Percentiles rank a stretch among this genome's conserved stretches.
phyloP scores from a whole-genome alignment of 2,329 filamentous ascomycete genomes.

The Periconia macrospinosa region DNA sequence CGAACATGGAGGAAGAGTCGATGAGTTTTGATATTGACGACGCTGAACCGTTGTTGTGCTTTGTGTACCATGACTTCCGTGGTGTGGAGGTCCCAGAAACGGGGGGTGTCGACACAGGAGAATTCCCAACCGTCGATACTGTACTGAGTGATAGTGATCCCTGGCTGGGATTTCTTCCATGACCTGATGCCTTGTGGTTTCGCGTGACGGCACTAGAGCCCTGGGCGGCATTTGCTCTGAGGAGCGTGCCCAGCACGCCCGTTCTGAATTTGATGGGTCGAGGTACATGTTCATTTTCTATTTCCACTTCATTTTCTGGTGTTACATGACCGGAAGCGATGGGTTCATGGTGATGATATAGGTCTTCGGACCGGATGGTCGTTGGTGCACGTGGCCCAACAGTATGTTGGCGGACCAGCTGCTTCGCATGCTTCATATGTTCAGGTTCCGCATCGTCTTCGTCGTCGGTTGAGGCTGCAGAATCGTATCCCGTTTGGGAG shows the following conservation, averaged over 20 bases:
- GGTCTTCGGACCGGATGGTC: slow-evolving; percentile 26
- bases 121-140: slow-evolving; percentile 38
- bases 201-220: slow-evolving; percentile 6
- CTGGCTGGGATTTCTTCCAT: slow-evolving; percentile 29
- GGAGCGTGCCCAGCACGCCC: slow-evolving; percentile 71
- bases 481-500: slow-evolving; percentile 21
- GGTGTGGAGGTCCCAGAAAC: slow-evolving; percentile 45
- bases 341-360: slow-evolving; percentile 35
- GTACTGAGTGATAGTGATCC: slow-evolving; percentile 26
- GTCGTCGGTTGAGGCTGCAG: slow-evolving; percentile 25
- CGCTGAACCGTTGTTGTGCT: slow-evolving; percentile 39
- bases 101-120: slow-evolving; percentile 44
- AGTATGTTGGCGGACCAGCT: slow-evolving; percentile 39
- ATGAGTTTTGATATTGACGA: slow-evolving; percentile 49
- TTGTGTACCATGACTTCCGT: slow-evolving; percentile 40
- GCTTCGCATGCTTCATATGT: slow-evolving; percentile 46
- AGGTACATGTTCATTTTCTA: slow-evolving; percentile 66
- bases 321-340: slow-evolving; percentile 52
- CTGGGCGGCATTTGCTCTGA: slow-evolving; percentile 52
- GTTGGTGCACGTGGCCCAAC: slow-evolving; percentile 10
- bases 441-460: slow-evolving; percentile 33
- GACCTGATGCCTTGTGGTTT: slow-evolving; percentile 14
- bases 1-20: slow-evolving; percentile 48
- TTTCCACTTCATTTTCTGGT: slow-evolving; percentile 51
- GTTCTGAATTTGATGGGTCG: slow-evolving; percentile 69